Evolutionary conservation across 345 rosid species (phyloP).

Genomic region (rapeseed (Brassica napus)): Da-Ae NC_063447.1:40764501-40765000

Average conservation of each 20-base stretch:
- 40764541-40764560: constrained; percentile 70
- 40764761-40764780: constrained; percentile 68
- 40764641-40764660: constrained; percentile 68
- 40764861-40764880: constrained; percentile 48
- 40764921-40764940: constrained; percentile 43
- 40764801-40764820: constrained; percentile 52
- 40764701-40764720: constrained; percentile 66
- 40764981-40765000: constrained; percentile 72
- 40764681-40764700: constrained; percentile 66
- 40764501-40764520: constrained; percentile 68
- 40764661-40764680: constrained; percentile 62
- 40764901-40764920: constrained; percentile 56
- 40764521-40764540: constrained; percentile 58
- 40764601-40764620: constrained; percentile 65
- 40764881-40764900: constrained; percentile 59
- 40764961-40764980: constrained; percentile 54
- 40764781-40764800: constrained; percentile 65
- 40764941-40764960: constrained; percentile 81
- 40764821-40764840: constrained; percentile 58
- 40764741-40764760: constrained; percentile 51
- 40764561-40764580: constrained; percentile 64
- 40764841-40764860: constrained; percentile 53
- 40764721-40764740: constrained; percentile 58
- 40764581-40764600: constrained; percentile 52
- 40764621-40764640: constrained; percentile 56